Evolutionary conservation across 371 early-diverging fungal genomes (phyloP), one percentile per base, ranked within the genome.

Genomic region (Gilbertella persicaria): DNA sequence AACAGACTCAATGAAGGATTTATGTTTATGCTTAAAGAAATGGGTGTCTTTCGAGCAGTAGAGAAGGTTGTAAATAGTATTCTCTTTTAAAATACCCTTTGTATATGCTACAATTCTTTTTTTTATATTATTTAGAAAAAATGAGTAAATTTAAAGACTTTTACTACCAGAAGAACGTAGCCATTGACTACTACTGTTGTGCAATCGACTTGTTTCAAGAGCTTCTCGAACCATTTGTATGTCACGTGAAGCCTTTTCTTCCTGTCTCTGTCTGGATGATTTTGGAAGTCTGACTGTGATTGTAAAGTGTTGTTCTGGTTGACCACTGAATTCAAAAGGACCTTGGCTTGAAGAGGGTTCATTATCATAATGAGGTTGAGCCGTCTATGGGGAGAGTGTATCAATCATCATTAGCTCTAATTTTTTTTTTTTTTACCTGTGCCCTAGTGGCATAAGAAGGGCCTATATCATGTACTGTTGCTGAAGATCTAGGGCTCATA

Each of bases 131-230:
- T 9, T 28, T 9, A 9, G 28, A 5, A 28, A 5, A 9, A 5
- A 28, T 28, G 5, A 28, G n/a, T n/a, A 41, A 24, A 3, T 38
- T 40, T 56, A 65, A 44, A 69, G 47, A 21, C 60, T 60, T 48
- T 53, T 64, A 33, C 66, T 64, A 9, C 60, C 50, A 37, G 62
- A 50, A 26, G 41, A 43, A 5, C 40, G 49, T 16, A 68, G 46
- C 69, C 69, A 68, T 59, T 63, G 66, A 42, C 63, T 68, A 29
- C 68, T 65, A 43, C 64, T 68, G 40, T 71, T 62, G 8, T 65
- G 38, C 14, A 64, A 36, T 29, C 49, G 43, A 28, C 60, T 71
- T 26, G 41, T 30, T 45, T 62, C 44, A 9, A 68, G 51, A 8
- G 28, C 60, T 10, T 63, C 37, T 21, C 66, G 50, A 42, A 57